These are phyloP conservation scores for Schizosaccharomyces pombe DNA, from an alignment of 805 yeast genomes.

Conservation along the genomic window DNA sequence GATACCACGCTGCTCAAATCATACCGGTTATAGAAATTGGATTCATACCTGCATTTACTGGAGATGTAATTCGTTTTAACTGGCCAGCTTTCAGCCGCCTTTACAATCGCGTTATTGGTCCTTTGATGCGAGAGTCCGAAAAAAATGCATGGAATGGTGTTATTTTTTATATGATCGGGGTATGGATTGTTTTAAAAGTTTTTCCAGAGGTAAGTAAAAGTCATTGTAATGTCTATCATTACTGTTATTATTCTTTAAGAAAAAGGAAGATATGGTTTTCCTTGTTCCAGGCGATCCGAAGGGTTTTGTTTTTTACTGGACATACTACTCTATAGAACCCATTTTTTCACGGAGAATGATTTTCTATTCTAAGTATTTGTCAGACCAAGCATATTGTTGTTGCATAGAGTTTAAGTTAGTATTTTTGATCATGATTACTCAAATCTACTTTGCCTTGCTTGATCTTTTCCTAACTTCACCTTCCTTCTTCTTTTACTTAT, in stretches of 20 bases:
- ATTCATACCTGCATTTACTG: slow-evolving; percentile 30
- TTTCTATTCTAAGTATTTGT: too few species aligned
- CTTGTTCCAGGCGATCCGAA: too few species aligned
- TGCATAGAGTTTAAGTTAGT: too few species aligned
- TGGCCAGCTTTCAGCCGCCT: slow-evolving; percentile 36
- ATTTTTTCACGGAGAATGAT: too few species aligned
- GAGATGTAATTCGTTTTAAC: slow-evolving; percentile 48
- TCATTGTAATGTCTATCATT: neutral
- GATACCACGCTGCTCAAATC: slow-evolving; percentile 32
- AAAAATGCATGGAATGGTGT: slow-evolving; percentile 56
- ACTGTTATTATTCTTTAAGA: neutral
- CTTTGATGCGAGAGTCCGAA: slow-evolving; percentile 68
- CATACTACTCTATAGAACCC: too few species aligned
- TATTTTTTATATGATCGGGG: slow-evolving; percentile 65
- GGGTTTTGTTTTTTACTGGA: too few species aligned
- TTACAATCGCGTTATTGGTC: slow-evolving; percentile 49
- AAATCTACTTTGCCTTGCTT: too few species aligned
- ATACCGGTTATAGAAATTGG: slow-evolving; percentile 33
- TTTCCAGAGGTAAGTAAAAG: slow-evolving; percentile 21
- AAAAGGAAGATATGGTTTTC: neutral
- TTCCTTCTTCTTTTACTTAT: too few species aligned
- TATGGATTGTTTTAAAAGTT: slow-evolving; percentile 40
- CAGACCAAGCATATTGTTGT: too few species aligned
- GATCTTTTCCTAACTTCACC: too few species aligned
- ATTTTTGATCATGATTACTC: too few species aligned